Conservation (phyloP, 2,329 filamentous ascomycete species). For the Capronia epimyces region DNA sequence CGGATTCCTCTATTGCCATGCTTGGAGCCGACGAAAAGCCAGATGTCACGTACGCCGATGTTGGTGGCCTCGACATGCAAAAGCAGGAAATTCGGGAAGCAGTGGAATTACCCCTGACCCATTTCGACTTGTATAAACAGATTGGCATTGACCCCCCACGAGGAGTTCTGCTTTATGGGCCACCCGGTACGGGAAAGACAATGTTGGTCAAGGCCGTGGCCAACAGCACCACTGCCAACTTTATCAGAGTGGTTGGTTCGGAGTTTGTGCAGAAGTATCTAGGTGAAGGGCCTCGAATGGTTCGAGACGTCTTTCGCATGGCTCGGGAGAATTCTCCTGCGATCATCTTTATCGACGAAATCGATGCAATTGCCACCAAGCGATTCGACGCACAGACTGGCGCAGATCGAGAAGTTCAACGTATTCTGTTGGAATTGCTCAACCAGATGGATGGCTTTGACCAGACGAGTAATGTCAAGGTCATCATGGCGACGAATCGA, state of each 20-base stretch:
- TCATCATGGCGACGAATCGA: constrained; percentile 99
- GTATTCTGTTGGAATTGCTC: constrained; percentile 91
- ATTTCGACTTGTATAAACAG: constrained; percentile 98
- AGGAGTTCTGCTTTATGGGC: constrained; percentile 91
- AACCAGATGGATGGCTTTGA: constrained; percentile 99
- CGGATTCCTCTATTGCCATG: constrained; percentile 98
- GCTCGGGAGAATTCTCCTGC: constrained; percentile 95
- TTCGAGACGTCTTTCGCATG: constrained; percentile 98
- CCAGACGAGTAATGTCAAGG: constrained; percentile 97
- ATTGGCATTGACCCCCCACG: constrained; percentile 98
- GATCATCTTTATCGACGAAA: constrained; percentile 99
- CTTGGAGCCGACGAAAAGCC: constrained; percentile 94
- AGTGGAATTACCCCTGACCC: constrained; percentile 90
- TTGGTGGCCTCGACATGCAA: constrained; percentile 97
- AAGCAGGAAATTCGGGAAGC: constrained; percentile 99
- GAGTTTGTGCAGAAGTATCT: constrained; percentile 99
- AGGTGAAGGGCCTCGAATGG: constrained; percentile 96
- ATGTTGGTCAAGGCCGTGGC: constrained; percentile 98
- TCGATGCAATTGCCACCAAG: constrained; percentile 97
- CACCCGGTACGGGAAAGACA: constrained; percentile 92
- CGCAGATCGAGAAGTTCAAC: constrained; percentile 95
- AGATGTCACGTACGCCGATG: constrained; percentile 95
- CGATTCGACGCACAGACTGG: constrained; percentile 98
- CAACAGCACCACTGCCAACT: constrained; percentile 95
- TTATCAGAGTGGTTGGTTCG: constrained; percentile 95